Evolutionary conservation across 2,329 filamentous ascomycete species (phyloP).

Genomic region (Fusarium sp.): DNA sequence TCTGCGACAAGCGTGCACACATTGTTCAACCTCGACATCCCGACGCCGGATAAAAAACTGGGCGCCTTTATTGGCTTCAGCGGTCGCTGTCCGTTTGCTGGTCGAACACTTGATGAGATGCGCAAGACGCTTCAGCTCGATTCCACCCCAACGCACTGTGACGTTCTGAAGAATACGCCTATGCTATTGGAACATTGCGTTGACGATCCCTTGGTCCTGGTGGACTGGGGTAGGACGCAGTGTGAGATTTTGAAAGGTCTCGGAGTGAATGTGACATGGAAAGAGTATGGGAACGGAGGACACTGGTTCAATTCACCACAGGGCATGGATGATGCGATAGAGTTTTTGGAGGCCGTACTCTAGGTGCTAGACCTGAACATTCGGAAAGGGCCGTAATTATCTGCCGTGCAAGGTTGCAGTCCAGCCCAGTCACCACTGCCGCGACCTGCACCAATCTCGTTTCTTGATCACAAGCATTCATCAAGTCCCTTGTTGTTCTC

Average conservation of each 20-base stretch:
- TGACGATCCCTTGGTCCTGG: conserved; percentile 54
- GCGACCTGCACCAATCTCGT: neutral
- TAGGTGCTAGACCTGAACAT: neutral
- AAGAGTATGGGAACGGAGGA: conserved; percentile 53
- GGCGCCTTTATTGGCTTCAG: conserved; percentile 53
- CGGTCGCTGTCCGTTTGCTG: conserved; percentile 49
- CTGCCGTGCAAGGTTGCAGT: neutral
- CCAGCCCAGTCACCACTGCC: neutral
- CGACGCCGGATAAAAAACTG: conserved; percentile 13
- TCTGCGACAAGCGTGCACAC: conserved; percentile 52
- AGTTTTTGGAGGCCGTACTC: conserved; percentile 42
- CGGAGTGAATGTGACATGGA: conserved; percentile 53
- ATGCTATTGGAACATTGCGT: conserved; percentile 56
- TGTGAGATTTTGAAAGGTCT: conserved; percentile 49
- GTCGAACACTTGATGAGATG: conserved; percentile 43
- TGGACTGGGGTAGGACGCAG: conserved; percentile 50
- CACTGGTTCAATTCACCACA: conserved; percentile 57
- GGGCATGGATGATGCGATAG: conserved; percentile 54
- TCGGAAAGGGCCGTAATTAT: rapidly evolving
- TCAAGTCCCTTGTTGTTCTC: neutral
- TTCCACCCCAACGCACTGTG: neutral
- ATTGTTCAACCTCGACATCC: conserved; percentile 49
- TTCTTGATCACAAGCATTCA: neutral
- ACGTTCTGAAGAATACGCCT: conserved; percentile 53
- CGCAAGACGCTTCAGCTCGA: conserved; percentile 9